Percentiles rank a stretch among this genome's conserved stretches.
Conservation (phyloP, 2,329 filamentous ascomycete species). For the Curvularia verruculosa region DNA sequence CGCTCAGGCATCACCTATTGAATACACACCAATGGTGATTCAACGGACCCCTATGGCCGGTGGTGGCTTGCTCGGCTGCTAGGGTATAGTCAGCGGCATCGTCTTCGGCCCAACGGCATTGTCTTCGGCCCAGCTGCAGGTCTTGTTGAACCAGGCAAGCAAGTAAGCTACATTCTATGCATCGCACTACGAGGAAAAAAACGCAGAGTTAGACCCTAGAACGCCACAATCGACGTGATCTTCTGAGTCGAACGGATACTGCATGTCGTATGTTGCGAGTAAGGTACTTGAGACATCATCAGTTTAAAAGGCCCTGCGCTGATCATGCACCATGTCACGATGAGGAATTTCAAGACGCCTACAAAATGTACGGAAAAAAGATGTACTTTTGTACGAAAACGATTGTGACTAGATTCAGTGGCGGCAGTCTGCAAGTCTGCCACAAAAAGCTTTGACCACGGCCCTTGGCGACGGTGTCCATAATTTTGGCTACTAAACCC, state of each 20-base stretch:
- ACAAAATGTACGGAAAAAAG: constrained; percentile 84
- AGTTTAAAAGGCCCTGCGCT: constrained; percentile 79
- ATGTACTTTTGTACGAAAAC: constrained; percentile 73
- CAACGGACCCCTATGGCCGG: constrained; percentile 34
- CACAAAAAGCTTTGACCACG: constrained; percentile 75
- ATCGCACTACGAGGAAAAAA: neutral
- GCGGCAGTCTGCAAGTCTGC: constrained; percentile 75
- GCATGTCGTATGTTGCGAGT: constrained; percentile 18
- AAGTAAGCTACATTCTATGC: constrained; percentile 14
- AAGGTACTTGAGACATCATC: constrained; percentile 71
- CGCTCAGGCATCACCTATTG: constrained; percentile 11
- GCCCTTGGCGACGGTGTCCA: constrained; percentile 78
- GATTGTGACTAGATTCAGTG: constrained; percentile 73
- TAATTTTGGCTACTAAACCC: constrained; percentile 78
- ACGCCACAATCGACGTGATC: neutral
- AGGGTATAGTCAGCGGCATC: constrained; percentile 31
- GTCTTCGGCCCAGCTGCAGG: constrained; percentile 30
- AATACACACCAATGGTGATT: constrained; percentile 25
- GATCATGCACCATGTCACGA: constrained; percentile 77
- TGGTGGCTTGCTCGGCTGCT: constrained; percentile 26
- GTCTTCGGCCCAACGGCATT: constrained; percentile 30
- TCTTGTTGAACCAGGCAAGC: constrained; percentile 27
- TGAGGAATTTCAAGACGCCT: constrained; percentile 85
- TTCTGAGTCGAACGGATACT: neutral
- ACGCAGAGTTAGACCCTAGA: neutral